Evolutionary conservation across 768 basidiomycete species (phyloP).

Genomic region (Amanita rimosa): DNA sequence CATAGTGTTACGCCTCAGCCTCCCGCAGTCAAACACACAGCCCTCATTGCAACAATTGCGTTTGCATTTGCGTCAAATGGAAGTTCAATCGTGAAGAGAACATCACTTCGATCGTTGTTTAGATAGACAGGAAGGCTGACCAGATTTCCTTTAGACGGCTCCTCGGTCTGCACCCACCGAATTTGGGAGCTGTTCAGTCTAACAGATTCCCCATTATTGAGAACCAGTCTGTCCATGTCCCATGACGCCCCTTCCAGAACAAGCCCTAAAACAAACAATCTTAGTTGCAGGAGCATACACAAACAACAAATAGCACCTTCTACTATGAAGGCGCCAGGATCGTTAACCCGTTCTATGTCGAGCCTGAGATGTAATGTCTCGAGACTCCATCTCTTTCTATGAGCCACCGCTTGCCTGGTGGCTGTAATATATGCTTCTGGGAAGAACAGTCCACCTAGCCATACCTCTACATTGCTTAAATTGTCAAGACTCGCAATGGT

Average conservation of each 20-base stretch:
- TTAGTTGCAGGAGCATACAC: not conserved
- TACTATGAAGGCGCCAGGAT: slow-evolving; percentile 72
- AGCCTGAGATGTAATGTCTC: slow-evolving; percentile 77
- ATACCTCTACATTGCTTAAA: slow-evolving; percentile 65
- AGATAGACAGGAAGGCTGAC: slow-evolving; percentile 90
- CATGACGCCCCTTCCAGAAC: slow-evolving; percentile 82
- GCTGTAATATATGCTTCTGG: slow-evolving; percentile 96
- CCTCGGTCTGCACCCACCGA: slow-evolving; percentile 66
- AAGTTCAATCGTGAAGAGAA: slow-evolving; percentile 82
- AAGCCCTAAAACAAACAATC: slow-evolving; percentile 45
- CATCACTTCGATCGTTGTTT: slow-evolving; percentile 80
- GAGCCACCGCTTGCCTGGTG: slow-evolving; percentile 91
- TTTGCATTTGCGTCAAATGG: slow-evolving; percentile 61
- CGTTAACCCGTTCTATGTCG: slow-evolving; percentile 72
- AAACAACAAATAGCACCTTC: slow-evolving; percentile 50
- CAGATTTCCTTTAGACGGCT: slow-evolving; percentile 23
- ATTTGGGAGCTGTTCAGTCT: slow-evolving; percentile 75
- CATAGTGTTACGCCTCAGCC: slow-evolving; percentile 30
- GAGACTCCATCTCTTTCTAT: slow-evolving; percentile 84
- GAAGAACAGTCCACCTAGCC: slow-evolving; percentile 93
- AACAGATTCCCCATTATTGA: slow-evolving; percentile 81
- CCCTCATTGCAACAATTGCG: slow-evolving; percentile 72
- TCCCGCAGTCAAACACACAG: slow-evolving; percentile 83
- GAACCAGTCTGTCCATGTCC: slow-evolving; percentile 51
- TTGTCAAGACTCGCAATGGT: slow-evolving; percentile 53